Evolutionary conservation across 257 asterid species (phyloP).

Genomic region (Solanum virginianum): DNA sequence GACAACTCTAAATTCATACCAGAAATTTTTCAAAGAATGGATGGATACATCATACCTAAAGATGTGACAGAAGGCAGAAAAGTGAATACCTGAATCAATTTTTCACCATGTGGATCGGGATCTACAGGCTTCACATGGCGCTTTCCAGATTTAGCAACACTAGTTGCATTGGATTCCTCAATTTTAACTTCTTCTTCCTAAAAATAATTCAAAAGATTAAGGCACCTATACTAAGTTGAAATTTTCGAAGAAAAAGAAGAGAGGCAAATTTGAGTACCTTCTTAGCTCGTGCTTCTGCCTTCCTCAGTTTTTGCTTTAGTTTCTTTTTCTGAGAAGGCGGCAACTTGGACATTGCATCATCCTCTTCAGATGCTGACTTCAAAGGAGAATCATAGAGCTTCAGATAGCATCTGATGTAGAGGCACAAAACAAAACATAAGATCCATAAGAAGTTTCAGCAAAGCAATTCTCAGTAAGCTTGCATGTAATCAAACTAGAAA

Average conservation of each 20-base stretch:
- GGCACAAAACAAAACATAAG: background rate
- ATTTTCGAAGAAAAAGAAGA: background rate
- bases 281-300: slow-evolving; percentile 97
- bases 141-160: slow-evolving; percentile 68
- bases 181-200: slow-evolving; percentile 86
- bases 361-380: slow-evolving; percentile 80
- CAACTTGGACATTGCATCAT: slow-evolving; percentile 74
- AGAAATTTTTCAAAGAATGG: background rate
- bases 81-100: slow-evolving; percentile 57
- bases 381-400: slow-evolving; percentile 81
- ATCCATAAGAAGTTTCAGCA: background rate
- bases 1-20: background rate
- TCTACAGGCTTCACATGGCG: slow-evolving; percentile 80
- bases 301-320: slow-evolving; percentile 87
- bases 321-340: slow-evolving; percentile 91
- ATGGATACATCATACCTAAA: background rate
- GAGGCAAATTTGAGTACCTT: slow-evolving; percentile 35
- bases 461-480: background rate
- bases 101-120: slow-evolving; percentile 90
- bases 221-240: background rate
- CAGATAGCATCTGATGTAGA: slow-evolving; percentile 71
- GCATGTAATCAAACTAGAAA: background rate
- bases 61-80: background rate
- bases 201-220: background rate
- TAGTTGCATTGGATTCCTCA: slow-evolving; percentile 61